Evolutionary conservation across 1,284 basidiomycete genomes (phyloP).

Genomic region (Gomphus bonarii): DNA sequence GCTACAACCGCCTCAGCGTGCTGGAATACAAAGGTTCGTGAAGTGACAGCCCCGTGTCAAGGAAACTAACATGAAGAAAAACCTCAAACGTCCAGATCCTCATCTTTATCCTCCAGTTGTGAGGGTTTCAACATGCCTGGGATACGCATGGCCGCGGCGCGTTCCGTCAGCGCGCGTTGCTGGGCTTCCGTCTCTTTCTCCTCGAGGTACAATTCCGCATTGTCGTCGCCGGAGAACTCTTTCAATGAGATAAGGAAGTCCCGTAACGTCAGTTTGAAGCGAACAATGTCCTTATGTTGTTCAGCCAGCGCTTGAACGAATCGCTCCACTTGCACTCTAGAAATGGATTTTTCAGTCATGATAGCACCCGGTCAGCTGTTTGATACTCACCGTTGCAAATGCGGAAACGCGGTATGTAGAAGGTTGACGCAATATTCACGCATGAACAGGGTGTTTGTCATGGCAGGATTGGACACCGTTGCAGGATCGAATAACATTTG

Average conservation of each 20-base stretch:
- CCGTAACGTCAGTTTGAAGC: constrained; percentile 46
- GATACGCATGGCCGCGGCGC: constrained; percentile 40
- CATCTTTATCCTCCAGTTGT: constrained; percentile 33
- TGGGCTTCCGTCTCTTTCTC: constrained; percentile 48
- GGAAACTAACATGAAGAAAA: not conserved
- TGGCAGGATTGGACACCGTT: constrained; percentile 32
- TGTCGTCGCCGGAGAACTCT: constrained; percentile 39
- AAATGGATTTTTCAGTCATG: constrained; percentile 10
- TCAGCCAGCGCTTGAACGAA: constrained; percentile 44
- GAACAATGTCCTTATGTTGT: constrained; percentile 38
- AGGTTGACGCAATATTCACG: constrained; percentile 43
- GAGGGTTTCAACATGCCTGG: constrained; percentile 50
- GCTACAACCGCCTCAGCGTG: constrained; percentile 10
- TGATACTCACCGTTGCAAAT: constrained; percentile 31
- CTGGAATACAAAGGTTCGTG: constrained; percentile 10
- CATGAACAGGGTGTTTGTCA: constrained; percentile 43
- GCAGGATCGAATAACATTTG: constrained; percentile 44
- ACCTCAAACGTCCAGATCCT: constrained; percentile 16
- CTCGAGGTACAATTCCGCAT: constrained; percentile 43
- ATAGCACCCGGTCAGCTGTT: not conserved
- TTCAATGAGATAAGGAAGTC: constrained; percentile 32
- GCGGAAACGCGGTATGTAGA: constrained; percentile 37
- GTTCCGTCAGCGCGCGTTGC: constrained; percentile 35
- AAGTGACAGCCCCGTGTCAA: constrained; percentile 7
- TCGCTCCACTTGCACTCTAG: constrained; percentile 30